Evolutionary conservation across 164 flowering plant species (phyloP).

Genomic region (Piper betle): DNA sequence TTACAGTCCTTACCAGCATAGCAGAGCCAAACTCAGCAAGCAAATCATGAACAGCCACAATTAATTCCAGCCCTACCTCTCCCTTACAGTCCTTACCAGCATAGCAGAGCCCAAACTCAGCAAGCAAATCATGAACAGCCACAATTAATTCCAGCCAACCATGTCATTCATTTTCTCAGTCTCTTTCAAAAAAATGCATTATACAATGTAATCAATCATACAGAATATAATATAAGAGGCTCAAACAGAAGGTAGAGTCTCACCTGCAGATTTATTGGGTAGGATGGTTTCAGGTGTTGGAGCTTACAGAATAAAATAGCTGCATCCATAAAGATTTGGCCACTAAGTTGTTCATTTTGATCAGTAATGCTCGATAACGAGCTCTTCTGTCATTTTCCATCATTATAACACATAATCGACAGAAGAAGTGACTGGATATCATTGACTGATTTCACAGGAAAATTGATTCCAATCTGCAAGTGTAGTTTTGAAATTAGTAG

Average conservation of each 20-base stretch:
- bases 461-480: conserved; percentile 35
- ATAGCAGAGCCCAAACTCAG: conserved; percentile 89
- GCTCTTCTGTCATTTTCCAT: conserved; percentile 37
- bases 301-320: conserved; percentile 73
- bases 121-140: conserved; percentile 82
- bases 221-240: background rate
- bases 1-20: conserved; percentile 64
- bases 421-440: conserved; percentile 62
- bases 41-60: conserved; percentile 76
- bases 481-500: background rate
- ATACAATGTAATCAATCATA: background rate
- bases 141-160: conserved; percentile 72
- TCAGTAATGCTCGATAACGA: conserved; percentile 29
- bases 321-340: conserved; percentile 59
- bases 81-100: conserved; percentile 60
- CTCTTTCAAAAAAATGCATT: background rate
- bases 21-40: conserved; percentile 92
- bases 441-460: conserved; percentile 31
- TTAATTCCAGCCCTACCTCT: no score
- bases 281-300: conserved; percentile 52
- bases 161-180: background rate
- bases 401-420: conserved; percentile 54
- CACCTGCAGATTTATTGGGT: conserved; percentile 65
- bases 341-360: conserved; percentile 42
- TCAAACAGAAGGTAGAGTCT: conserved; percentile 11